Evolutionary conservation across 2,329 filamentous ascomycete species (phyloP), one percentile per base, ranked within the genome.

Genomic region (Tolypocladium nubicola): DNA sequence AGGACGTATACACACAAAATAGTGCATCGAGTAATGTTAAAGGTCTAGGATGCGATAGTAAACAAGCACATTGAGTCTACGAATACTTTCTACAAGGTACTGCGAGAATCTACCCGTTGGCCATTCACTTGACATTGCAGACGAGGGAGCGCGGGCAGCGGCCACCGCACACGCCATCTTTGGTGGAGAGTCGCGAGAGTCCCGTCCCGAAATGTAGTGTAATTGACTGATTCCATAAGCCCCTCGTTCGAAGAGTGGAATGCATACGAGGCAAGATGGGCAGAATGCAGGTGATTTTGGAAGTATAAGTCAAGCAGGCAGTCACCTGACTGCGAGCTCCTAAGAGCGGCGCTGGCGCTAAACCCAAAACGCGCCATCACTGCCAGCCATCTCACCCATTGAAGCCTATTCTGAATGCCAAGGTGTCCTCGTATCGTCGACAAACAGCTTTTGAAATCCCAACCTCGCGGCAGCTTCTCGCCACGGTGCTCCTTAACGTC

Each of bases 391-490:
- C 35, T 41, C 16, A 8, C 7, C 47, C 30, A 21, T 11, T 35
- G 47, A 21, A 50, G 5, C 54, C 55, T 39, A 56, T 56, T 52
- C 55, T 53, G 55, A 33, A 57, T 21, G 60, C 52, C 59, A 56
- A 39, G 53, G 59, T 61, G 60, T 59, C 59, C 57, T 61, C 50
- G 57, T 50, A 54, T 33, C 19, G 26, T 35, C 47, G 30, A 52
- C 47, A n/a, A 30, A n/a, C 30, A 50, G 21, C 30, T 50, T 10
- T n/a, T 5, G 19, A 52, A n/a, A 11, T n/a, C 19, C 47, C 30
- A 37, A 21, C 30, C 30, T 37, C 30, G 47, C 10, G 19, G 14
- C 30, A 21, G 16, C 47, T 35, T 52, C 47, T 35, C 30, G 30
- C 2, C 19, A 11, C 30, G 21, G 14, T 19, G 38, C 14, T 53